These are phyloP conservation scores for Cryptosporidium muris DNA, from an alignment of 169 alveolate species.

Conservation along the genomic window DNA sequence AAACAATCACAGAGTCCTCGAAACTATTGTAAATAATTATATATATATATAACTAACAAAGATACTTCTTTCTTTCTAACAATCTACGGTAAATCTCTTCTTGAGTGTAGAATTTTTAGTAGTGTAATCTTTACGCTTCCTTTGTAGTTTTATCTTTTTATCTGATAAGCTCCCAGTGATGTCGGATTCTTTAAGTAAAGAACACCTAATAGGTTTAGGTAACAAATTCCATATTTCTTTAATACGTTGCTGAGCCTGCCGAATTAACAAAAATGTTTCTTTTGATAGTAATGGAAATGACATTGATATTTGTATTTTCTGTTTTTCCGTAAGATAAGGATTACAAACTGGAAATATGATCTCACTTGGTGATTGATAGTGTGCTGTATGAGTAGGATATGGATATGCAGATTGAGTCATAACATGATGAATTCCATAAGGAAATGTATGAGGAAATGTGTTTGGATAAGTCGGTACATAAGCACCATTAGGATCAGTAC, in stretches of 20 bases:
- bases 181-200: conserved; percentile 49
- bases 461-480: conserved; percentile 16
- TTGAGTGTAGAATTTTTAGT: conserved; percentile 39
- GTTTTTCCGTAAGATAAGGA: conserved; percentile 68
- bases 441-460: conserved; percentile 34
- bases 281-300: conserved; percentile 57
- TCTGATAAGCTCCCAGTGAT: conserved; percentile 2
- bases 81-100: conserved; percentile 25
- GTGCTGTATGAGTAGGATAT: conserved; percentile 12
- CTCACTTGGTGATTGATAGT: conserved; percentile 38
- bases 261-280: conserved; percentile 38
- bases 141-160: conserved; percentile 17
- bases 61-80: neutral
- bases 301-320: conserved; percentile 42
- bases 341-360: conserved; percentile 53
- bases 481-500: conserved; percentile 20
- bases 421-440: conserved; percentile 34
- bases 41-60: neutral
- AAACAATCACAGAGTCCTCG: neutral
- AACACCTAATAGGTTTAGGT: conserved; percentile 47
- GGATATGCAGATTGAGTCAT: conserved; percentile 1
- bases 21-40: neutral
- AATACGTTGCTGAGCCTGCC: conserved; percentile 66
- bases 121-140: conserved; percentile 51
- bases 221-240: conserved; percentile 52